Conservation (phyloP, 176 grass and related monocot genomes). For the Oryza glumipatula region DNA sequence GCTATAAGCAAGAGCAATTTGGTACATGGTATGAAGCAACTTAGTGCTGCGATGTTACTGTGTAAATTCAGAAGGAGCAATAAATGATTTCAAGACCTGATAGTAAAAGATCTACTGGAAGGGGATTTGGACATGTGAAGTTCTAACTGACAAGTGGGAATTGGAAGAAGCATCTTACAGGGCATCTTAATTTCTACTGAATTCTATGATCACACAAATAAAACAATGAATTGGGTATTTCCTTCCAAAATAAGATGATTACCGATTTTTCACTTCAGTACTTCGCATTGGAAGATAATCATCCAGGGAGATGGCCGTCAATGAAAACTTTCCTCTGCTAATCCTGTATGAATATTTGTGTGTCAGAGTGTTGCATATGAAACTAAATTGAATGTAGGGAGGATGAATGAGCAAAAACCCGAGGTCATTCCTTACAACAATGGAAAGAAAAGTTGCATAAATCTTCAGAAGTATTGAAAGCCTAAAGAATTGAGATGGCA, state of each 20-base stretch:
- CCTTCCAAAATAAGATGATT: slow-evolving; percentile 20
- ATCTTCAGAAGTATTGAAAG: background rate
- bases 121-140: background rate
- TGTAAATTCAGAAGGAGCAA: background rate
- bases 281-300: slow-evolving; percentile 94
- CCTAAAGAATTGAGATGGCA: background rate
- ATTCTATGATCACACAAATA: slow-evolving; percentile 1
- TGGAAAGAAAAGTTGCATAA: background rate
- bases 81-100: slow-evolving; percentile 14
- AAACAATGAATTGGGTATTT: slow-evolving; percentile 16
- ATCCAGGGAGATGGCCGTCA: slow-evolving; percentile 55
- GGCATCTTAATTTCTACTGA: background rate
- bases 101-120: background rate
- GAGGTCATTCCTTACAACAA: background rate
- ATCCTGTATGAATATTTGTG: slow-evolving; percentile 52
- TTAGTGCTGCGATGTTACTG: background rate
- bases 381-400: background rate
- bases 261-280: slow-evolving; percentile 86
- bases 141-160: background rate
- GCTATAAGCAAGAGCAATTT: background rate
- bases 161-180: background rate
- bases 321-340: slow-evolving; percentile 49
- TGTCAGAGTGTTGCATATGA: slow-evolving; percentile 3
- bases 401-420: background rate
- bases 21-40: background rate